A percentile compares a stretch with the other conserved stretches of the same genome.
These are phyloP conservation scores for Austroboletus niveus DNA, from an alignment of 1,284 basidiomycete species.

Conservation along the genomic window DNA sequence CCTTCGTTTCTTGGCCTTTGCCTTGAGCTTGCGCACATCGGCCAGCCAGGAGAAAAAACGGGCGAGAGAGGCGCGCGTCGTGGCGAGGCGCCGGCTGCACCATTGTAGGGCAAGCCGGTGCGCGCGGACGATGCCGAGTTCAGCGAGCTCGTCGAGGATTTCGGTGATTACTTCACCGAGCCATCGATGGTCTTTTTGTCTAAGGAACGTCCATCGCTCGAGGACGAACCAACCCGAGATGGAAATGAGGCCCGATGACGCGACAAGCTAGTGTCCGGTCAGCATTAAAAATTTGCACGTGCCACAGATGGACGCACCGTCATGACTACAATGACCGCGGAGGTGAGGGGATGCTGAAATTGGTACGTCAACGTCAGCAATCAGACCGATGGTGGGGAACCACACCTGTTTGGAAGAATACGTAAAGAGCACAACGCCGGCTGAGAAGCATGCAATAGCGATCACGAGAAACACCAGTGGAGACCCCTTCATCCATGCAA, in stretches of 20 bases:
- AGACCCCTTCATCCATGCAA: slow-evolving; percentile 57
- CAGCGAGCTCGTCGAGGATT: slow-evolving; percentile 39
- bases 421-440: slow-evolving; percentile 53
- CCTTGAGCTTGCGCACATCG: neutral
- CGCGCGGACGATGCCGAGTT: slow-evolving; percentile 38
- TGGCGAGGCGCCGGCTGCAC: slow-evolving; percentile 14
- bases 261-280: slow-evolving; percentile 36
- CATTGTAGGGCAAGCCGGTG: slow-evolving; percentile 23
- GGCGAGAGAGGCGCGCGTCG: slow-evolving; percentile 7
- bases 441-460: slow-evolving; percentile 55
- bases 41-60: slow-evolving; percentile 14
- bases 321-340: slow-evolving; percentile 65
- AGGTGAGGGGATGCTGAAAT: slow-evolving; percentile 53
- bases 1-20: neutral
- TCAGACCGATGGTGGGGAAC: neutral
- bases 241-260: slow-evolving; percentile 74
- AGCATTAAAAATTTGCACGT: neutral
- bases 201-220: slow-evolving; percentile 67
- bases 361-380: neutral
- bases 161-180: slow-evolving; percentile 64
- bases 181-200: slow-evolving; percentile 71
- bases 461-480: slow-evolving; percentile 55
- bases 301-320: slow-evolving; percentile 41
- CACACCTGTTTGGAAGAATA: slow-evolving; percentile 47
- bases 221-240: slow-evolving; percentile 76